phyloP scores from a whole-genome alignment of 768 basidiomycete genomes.

The Russula sp. region DNA sequence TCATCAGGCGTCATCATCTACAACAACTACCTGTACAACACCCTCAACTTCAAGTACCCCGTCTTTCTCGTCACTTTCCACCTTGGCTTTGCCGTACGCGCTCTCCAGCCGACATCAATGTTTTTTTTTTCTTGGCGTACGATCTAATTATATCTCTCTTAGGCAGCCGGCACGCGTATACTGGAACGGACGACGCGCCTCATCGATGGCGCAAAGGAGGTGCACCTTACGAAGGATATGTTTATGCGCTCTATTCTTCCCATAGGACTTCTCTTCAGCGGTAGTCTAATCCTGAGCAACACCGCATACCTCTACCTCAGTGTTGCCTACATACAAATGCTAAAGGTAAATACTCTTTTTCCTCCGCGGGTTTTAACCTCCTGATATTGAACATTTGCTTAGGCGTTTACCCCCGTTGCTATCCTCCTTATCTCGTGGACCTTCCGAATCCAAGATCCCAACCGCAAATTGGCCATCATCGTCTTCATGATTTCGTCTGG shows the following conservation, averaged over 20 bases:
- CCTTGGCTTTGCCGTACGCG: conserved; percentile 58
- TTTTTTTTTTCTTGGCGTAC: background rate
- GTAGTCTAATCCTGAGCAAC: conserved; percentile 86
- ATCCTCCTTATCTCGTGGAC: conserved; percentile 93
- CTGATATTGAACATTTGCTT: conserved; percentile 11
- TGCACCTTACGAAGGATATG: conserved; percentile 74
- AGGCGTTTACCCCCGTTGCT: conserved; percentile 90
- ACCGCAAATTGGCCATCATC: conserved; percentile 72
- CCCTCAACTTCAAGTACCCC: conserved; percentile 80
- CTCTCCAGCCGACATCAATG: conserved; percentile 19
- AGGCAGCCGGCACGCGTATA: conserved; percentile 83
- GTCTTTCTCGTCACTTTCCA: conserved; percentile 94
- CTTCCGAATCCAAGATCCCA: conserved; percentile 86
- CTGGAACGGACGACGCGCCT: conserved; percentile 78
- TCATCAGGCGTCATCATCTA: conserved; percentile 91
- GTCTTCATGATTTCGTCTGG: conserved; percentile 89
- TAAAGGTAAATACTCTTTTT: conserved; percentile 55
- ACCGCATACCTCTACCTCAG: conserved; percentile 89
- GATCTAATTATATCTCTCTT: background rate
- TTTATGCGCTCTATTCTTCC: conserved; percentile 87
- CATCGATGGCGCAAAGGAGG: conserved; percentile 73
- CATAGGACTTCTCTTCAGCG: conserved; percentile 91
- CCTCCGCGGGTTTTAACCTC: background rate
- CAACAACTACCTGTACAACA: conserved; percentile 89
- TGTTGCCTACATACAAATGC: conserved; percentile 96